Evolutionary conservation across 805 yeast species (phyloP).

Genomic region (Metschnikowia drakensbergensis): DNA sequence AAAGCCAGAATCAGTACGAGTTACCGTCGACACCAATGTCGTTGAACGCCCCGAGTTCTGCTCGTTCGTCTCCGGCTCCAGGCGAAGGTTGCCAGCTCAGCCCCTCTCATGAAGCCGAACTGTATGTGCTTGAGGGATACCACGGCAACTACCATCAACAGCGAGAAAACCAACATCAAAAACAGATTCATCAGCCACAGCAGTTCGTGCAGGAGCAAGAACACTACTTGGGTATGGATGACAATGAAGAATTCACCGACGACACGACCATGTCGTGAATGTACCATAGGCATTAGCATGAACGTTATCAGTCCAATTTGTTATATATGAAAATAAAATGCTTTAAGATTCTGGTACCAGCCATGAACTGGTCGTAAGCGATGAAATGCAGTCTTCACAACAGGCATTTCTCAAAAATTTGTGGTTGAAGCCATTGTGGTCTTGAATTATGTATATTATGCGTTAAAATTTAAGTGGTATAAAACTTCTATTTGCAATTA

Average conservation of each 20-base stretch:
- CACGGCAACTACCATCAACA: background rate
- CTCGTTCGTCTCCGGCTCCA: conserved; percentile 16
- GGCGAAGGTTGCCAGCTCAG: conserved; percentile 24
- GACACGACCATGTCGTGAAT: conserved; percentile 10
- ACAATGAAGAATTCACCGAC: conserved; percentile 19
- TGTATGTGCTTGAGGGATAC: conserved; percentile 36
- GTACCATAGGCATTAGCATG: conserved; percentile 2
- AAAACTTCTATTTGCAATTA: background rate
- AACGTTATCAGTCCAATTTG: background rate
- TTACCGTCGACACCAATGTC: conserved; percentile 21
- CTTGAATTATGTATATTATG: too few relatives aligned
- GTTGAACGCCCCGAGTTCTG: conserved; percentile 12
- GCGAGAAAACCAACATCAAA: background rate
- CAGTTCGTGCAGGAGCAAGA: conserved; percentile 33
- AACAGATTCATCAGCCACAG: conserved; percentile 4
- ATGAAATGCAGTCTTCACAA: too few relatives aligned
- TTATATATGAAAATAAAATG: background rate
- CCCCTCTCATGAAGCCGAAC: conserved; percentile 38
- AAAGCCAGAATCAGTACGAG: conserved; percentile 12
- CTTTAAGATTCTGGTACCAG: too few relatives aligned
- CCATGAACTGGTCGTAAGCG: too few relatives aligned
- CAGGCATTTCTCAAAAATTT: too few relatives aligned
- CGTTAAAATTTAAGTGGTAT: too few relatives aligned
- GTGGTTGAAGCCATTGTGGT: too few relatives aligned
- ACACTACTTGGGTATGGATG: conserved; percentile 37